Conservation (phyloP, 148 eudicot species). For the Spergularia marina region DNA sequence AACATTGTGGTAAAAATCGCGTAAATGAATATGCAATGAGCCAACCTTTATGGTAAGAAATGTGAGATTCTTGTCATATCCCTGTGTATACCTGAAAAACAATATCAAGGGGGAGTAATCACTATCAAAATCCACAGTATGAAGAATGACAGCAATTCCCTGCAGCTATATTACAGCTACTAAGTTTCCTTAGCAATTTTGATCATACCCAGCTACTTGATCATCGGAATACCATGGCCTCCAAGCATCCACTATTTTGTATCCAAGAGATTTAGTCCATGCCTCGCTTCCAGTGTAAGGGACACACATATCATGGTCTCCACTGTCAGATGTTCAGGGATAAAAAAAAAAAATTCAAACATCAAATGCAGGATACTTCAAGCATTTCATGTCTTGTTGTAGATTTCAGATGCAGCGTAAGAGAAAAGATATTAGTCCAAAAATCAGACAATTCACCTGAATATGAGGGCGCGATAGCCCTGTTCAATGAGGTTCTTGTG, state of each 20-base stretch:
- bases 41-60: conserved; percentile 12
- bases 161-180: not conserved
- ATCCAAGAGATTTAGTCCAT: conserved; percentile 91
- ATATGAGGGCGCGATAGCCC: conserved; percentile 79
- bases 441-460: conserved; percentile 41
- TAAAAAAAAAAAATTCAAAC: not conserved
- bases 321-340: conserved; percentile 44
- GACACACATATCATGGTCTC: conserved; percentile 95
- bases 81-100: conserved; percentile 8
- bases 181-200: not conserved
- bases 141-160: not conserved
- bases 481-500: conserved; percentile 78
- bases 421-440: not conserved
- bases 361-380: too few relatives aligned
- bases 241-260: conserved; percentile 72
- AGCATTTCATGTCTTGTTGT: not conserved
- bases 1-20: not conserved
- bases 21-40: not conserved
- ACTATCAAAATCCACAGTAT: not conserved
- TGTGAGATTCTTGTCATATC: conserved; percentile 2
- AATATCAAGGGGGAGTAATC: not conserved
- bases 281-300: conserved; percentile 91
- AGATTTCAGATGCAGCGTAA: not conserved
- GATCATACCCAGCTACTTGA: conserved; percentile 72
- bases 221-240: conserved; percentile 70